These are phyloP conservation scores for Asterophora parasitica DNA, from an alignment of 768 basidiomycete species.

Conservation along the genomic window DNA sequence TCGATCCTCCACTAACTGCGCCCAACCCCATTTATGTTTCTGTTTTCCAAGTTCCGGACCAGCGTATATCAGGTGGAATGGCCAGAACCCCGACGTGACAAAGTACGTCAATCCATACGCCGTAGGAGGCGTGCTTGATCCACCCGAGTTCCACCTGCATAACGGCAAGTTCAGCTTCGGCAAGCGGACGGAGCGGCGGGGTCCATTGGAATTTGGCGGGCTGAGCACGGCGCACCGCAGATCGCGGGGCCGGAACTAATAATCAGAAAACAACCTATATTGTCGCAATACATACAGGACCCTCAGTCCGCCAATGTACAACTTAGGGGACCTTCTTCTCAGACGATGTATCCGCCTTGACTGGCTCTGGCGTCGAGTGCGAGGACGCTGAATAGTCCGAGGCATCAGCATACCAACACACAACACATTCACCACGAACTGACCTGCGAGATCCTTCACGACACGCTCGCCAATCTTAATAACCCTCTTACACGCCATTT, in stretches of 20 bases:
- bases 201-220: not conserved
- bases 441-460: constrained; percentile 57
- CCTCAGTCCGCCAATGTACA: not conserved
- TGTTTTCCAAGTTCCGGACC: not conserved
- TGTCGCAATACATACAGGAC: constrained; percentile 15
- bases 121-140: too few species aligned
- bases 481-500: constrained; percentile 89
- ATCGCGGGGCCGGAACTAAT: constrained; percentile 1
- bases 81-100: too few species aligned
- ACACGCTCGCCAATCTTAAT: constrained; percentile 71
- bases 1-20: not conserved
- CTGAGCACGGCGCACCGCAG: not conserved
- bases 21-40: not conserved
- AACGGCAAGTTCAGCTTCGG: not conserved
- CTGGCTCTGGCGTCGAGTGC: constrained; percentile 8
- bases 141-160: not conserved
- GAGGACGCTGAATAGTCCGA: constrained; percentile 9
- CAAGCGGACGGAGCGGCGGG: not conserved
- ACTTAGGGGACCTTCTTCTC: constrained; percentile 16
- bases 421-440: constrained; percentile 11
- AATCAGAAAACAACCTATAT: constrained; percentile 11
- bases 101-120: too few species aligned
- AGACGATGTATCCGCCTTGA: constrained; percentile 5
- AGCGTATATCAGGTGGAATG: too few species aligned
- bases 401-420: constrained; percentile 3